Percentiles rank a stretch among this genome's conserved stretches.
Evolutionary conservation across 495 filamentous ascomycete genomes (phyloP).

Genomic region (Tuber aestivum): DNA sequence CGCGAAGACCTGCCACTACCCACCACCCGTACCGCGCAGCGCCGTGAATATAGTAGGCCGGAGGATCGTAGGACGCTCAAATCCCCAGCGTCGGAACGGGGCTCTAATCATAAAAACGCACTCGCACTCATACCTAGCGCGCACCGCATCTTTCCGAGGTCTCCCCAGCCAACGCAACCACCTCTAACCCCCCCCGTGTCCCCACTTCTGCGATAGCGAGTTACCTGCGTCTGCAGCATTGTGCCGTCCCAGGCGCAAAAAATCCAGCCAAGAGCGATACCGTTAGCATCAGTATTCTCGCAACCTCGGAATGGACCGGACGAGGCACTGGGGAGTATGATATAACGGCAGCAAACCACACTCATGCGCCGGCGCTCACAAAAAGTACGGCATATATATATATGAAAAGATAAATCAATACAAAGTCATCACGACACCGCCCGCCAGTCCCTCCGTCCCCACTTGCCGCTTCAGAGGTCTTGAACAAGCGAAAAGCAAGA

Average conservation of each 20-base stretch:
- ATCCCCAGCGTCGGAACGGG: too few relatives aligned
- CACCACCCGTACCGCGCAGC: too few relatives aligned
- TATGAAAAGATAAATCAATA: neutral
- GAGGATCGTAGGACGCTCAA: too few relatives aligned
- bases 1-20: too few relatives aligned
- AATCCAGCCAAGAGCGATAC: neutral
- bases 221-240: neutral
- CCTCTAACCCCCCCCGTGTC: neutral
- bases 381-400: neutral
- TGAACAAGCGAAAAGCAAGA: neutral
- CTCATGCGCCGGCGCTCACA: neutral
- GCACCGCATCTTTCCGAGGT: too few relatives aligned
- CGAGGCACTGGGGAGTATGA: too few relatives aligned
- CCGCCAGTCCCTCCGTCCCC: neutral
- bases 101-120: slow-evolving; percentile 1
- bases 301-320: neutral
- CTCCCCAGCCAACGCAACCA: neutral
- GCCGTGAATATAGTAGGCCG: too few relatives aligned
- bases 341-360: neutral
- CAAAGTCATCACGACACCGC: neutral
- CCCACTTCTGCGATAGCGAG: neutral
- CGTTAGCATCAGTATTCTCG: neutral
- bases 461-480: neutral
- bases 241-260: neutral
- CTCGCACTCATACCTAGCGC: too few relatives aligned